These are phyloP conservation scores for Physaria fendleri DNA, from an alignment of 345 rosid species.

Conservation along the genomic window DNA sequence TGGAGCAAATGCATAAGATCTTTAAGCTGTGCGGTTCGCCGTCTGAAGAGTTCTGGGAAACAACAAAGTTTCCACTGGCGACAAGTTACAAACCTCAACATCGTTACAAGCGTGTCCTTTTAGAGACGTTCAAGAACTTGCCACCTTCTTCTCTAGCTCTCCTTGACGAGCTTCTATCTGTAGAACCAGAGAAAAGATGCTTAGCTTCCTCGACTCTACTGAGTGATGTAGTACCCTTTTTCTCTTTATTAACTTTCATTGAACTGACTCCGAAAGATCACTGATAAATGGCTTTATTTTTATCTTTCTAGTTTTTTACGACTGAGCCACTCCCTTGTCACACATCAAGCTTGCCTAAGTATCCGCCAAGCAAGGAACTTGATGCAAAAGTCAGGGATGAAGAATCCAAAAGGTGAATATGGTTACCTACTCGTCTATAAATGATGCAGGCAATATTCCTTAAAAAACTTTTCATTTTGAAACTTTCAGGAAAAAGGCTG, in stretches of 20 bases:
- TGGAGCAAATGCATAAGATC: conserved; percentile 96
- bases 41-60: conserved; percentile 72
- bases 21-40: conserved; percentile 95
- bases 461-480: neutral
- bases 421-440: neutral
- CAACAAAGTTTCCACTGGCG: conserved; percentile 52
- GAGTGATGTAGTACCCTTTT: conserved; percentile 40
- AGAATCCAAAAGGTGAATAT: conserved; percentile 53
- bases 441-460: neutral
- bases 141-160: conserved; percentile 54
- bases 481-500: conserved; percentile 53
- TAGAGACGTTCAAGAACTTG: conserved; percentile 49
- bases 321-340: conserved; percentile 60
- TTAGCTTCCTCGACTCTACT: conserved; percentile 51
- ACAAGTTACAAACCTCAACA: conserved; percentile 77
- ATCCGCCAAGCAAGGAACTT: conserved; percentile 77
- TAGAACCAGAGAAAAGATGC: conserved; percentile 68
- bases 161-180: conserved; percentile 53
- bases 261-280: neutral
- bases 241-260: neutral
- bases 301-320: conserved; percentile 46
- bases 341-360: conserved; percentile 62
- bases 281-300: neutral
- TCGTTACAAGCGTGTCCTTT: conserved; percentile 49
- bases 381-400: conserved; percentile 53